Evolutionary conservation across 345 rosid species (phyloP).

Genomic region (Odontarrhena argentea): DNA sequence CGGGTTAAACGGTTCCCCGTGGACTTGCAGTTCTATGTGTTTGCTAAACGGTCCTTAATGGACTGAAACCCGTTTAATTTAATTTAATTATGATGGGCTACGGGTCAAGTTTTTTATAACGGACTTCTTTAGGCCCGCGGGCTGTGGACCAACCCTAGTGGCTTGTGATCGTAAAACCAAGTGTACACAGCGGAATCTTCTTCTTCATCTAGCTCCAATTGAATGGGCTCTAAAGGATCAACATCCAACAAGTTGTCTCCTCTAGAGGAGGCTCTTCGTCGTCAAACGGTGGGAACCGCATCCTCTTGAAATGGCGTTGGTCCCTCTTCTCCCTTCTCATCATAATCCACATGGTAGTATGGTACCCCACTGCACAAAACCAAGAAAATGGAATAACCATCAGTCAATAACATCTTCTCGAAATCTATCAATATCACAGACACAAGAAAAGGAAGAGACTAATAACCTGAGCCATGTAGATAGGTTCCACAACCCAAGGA

Average conservation of each 20-base stretch:
- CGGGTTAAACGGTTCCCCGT: too few relatives aligned
- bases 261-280: constrained; percentile 99
- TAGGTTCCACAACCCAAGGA: constrained; percentile 98
- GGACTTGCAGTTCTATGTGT: too few relatives aligned
- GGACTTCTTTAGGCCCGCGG: too few relatives aligned
- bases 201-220: constrained; percentile 90
- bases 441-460: background rate
- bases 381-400: constrained; percentile 18
- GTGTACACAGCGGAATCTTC: constrained; percentile 98
- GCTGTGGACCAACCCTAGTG: too few relatives aligned
- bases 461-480: constrained; percentile 90
- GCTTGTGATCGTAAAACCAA: constrained; percentile 99
- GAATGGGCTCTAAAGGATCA: constrained; percentile 97
- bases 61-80: too few relatives aligned
- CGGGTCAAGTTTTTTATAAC: too few relatives aligned
- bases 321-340: constrained; percentile 99
- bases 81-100: too few relatives aligned
- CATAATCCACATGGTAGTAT: constrained; percentile 99
- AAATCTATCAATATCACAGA: background rate
- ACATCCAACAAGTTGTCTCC: constrained; percentile 98
- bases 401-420: constrained; percentile 6
- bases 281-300: constrained; percentile 99
- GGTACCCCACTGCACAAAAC: constrained; percentile 76
- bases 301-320: constrained; percentile 95
- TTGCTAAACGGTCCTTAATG: too few relatives aligned